Base-by-base conservation (phyloP, 2,329 filamentous ascomycete species). In the Podosphaera fusca region DNA sequence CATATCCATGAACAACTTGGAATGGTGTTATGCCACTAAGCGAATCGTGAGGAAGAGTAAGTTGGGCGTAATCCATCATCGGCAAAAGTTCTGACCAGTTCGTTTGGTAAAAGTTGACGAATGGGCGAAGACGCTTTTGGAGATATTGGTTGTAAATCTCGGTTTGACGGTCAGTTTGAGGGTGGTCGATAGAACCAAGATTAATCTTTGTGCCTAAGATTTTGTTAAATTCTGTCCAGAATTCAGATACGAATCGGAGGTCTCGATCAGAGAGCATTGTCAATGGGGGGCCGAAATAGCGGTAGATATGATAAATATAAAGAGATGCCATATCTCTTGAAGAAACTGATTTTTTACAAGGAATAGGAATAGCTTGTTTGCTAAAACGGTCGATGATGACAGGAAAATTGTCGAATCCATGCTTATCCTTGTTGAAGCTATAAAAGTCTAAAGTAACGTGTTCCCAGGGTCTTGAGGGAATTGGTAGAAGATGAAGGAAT, bases 361-460 rank as follows among this genome's bases (percentile, higher is more conserved):
- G 47, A 51, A 51, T 51, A 10, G 47, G 12, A 33, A 51, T 51
- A 2, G 40, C 40, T n/a, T 45, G 40, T n/a, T 45, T 45, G 40
- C 40, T 45, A n/a, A 45, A 45, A 45, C 40, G 21, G 40, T 45
- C 40, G 2, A 45, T 2, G 4, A 45, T 45, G 10, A 45, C 40
- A 45, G 21, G 40, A 45, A 45, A 2, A 4, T 45, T 45, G 4
- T 45, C 3, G 21, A 45, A 49, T 8, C 51, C 51, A 8, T 55
- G 36, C 42, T 58, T 55, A 36, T 55, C 56, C 21, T 21, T 21
- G 21, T 21, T 21, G 21, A 21, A 21, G 21, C 21, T 21, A 21
- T 21, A 21, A 21, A 45, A 55, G 34, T 58, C 51, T 31, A 58
- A 55, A 55, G 50, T 55, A n/a, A 58, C 30, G 34, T 58, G 51